Conservation (phyloP, 192 early-diverging fungal species). For the Gonapodya prolifera region DNA sequence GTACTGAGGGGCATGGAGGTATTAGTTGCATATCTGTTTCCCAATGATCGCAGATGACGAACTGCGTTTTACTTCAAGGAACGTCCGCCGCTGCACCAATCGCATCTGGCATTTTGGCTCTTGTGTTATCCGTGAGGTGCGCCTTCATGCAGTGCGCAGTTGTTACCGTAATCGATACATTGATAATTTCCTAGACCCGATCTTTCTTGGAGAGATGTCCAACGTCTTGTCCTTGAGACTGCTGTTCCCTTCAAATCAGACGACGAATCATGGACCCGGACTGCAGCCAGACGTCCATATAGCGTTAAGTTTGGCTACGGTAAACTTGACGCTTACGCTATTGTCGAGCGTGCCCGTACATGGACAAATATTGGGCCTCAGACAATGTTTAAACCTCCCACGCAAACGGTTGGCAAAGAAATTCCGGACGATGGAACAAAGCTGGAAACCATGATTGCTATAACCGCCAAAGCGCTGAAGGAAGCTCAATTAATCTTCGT, state of each 20-base stretch:
- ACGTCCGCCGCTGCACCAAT: conserved; percentile 94
- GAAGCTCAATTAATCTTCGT: conserved; percentile 33
- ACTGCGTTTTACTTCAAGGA: conserved; percentile 72
- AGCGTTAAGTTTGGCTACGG: conserved; percentile 95
- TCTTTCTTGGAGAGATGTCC: conserved; percentile 86
- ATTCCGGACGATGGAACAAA: conserved; percentile 41
- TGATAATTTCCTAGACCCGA: conserved; percentile 66
- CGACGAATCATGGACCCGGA: conserved; percentile 62
- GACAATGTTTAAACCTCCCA: conserved; percentile 32
- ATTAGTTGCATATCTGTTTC: not conserved
- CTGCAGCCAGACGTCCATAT: conserved; percentile 57
- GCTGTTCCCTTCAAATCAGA: conserved; percentile 55
- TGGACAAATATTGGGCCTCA: conserved; percentile 54
- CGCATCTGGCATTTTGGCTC: conserved; percentile 77
- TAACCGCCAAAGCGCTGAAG: conserved; percentile 34
- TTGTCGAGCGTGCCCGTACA: conserved; percentile 66
- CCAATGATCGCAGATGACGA: not conserved
- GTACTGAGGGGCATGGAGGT: not conserved
- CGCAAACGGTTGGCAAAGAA: conserved; percentile 15
- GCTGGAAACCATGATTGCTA: conserved; percentile 12
- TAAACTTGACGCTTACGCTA: conserved; percentile 65
- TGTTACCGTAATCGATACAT: not conserved
- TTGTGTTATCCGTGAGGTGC: conserved; percentile 52
- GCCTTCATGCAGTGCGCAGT: not conserved
- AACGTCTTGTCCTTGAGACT: conserved; percentile 68